Evolutionary conservation across 1,284 basidiomycete species (phyloP).

Genomic region (Exsudoporus floridanus): DNA sequence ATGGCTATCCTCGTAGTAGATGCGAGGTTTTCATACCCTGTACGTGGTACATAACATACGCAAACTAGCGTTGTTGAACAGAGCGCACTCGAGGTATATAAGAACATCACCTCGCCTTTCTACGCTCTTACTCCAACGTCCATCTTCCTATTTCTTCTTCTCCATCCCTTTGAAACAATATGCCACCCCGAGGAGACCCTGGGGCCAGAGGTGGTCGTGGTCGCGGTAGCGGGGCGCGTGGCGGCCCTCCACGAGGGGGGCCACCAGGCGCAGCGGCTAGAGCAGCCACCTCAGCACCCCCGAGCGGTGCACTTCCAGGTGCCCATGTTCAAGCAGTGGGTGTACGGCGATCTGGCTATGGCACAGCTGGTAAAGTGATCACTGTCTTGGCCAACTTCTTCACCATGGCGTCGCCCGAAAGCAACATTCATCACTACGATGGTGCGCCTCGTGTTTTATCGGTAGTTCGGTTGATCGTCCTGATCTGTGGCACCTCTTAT

Average conservation of each 20-base stretch:
- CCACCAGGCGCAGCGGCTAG: conserved; percentile 35
- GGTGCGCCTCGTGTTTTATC: conserved; percentile 45
- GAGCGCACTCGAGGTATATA: conserved; percentile 23
- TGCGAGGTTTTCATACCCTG: background rate
- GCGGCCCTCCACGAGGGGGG: conserved; percentile 29
- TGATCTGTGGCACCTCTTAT: conserved; percentile 15
- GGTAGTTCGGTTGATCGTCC: conserved; percentile 8
- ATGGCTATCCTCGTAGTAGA: background rate
- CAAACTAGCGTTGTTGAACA: conserved; percentile 26
- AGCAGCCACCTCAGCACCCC: conserved; percentile 33
- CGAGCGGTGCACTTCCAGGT: conserved; percentile 35
- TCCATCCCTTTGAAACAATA: conserved; percentile 9
- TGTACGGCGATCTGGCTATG: conserved; percentile 63
- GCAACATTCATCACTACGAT: conserved; percentile 72
- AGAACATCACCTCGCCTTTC: conserved; percentile 12
- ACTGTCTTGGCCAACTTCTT: conserved; percentile 69
- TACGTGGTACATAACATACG: conserved; percentile 26
- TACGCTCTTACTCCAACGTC: conserved; percentile 19
- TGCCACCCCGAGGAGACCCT: conserved; percentile 31
- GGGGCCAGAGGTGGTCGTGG: conserved; percentile 24
- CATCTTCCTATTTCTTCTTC: conserved; percentile 14
- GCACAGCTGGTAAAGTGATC: conserved; percentile 51
- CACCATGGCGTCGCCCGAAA: conserved; percentile 53
- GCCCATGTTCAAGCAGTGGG: conserved; percentile 58
- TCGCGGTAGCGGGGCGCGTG: conserved; percentile 26